phyloP scores from a whole-genome alignment of 768 basidiomycete genomes.

The Xerocomellus chrysenteron region DNA sequence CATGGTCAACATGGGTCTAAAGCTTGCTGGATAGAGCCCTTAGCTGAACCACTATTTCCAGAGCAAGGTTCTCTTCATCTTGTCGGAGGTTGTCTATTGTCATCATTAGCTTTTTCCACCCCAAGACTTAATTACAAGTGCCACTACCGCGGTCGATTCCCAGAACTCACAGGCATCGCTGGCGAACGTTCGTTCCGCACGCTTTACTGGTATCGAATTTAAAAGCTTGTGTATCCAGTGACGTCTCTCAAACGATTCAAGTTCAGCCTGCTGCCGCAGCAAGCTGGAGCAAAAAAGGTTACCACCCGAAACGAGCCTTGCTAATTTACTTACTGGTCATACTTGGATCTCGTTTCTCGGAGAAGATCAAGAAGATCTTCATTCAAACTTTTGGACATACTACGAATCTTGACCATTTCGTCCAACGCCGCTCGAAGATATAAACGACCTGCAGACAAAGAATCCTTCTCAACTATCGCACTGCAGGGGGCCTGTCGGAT shows the following conservation, averaged over 20 bases:
- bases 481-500: background rate
- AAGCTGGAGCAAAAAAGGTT: background rate
- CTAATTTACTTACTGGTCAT: background rate
- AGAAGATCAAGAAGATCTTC: background rate
- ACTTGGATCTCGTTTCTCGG: background rate
- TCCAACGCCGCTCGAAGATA: constrained; percentile 3
- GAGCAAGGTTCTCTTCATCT: background rate
- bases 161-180: background rate
- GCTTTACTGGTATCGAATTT: background rate
- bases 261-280: background rate
- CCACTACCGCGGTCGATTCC: background rate
- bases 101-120: background rate
- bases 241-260: background rate
- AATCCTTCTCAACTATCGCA: background rate
- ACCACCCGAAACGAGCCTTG: background rate
- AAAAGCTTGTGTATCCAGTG: background rate
- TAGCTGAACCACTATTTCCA: no score
- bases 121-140: background rate
- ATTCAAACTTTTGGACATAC: background rate
- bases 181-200: background rate
- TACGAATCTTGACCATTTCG: constrained; percentile 4
- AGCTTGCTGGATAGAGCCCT: no score
- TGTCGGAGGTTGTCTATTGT: constrained; percentile 4
- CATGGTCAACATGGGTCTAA: no score
- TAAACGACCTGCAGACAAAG: background rate